A percentile compares a stretch with the other conserved stretches of the same genome.
These are phyloP conservation scores for Limnanthes douglasii DNA, from an alignment of 345 rosid genomes.

Conservation along the genomic window DNA sequence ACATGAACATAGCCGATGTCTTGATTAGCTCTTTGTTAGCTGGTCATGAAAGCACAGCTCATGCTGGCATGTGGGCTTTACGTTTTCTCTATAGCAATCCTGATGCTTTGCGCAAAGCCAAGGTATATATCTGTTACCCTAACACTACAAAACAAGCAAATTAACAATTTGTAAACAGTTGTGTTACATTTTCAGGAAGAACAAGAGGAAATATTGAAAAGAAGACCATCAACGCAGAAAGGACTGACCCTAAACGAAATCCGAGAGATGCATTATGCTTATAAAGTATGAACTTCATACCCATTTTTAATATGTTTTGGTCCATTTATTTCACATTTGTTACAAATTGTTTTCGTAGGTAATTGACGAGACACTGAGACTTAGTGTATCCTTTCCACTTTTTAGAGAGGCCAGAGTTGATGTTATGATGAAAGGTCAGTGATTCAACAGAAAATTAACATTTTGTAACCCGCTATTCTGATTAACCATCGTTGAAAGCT, in stretches of 20 bases:
- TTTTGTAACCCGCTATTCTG: too few species aligned
- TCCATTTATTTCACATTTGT: too few species aligned
- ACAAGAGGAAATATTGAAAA: slow-evolving; percentile 15
- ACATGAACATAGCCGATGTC: slow-evolving; percentile 17
- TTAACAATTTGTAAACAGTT: too few species aligned
- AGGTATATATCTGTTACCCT: too few species aligned
- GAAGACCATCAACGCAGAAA: slow-evolving; percentile 6
- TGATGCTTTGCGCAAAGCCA: slow-evolving; percentile 12
- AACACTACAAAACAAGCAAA: too few species aligned
- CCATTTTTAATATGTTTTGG: too few species aligned
- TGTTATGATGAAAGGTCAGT: slow-evolving; percentile 11
- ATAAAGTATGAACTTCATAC: slow-evolving; percentile 9
- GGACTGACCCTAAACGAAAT: slow-evolving; percentile 14
- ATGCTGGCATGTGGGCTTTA: slow-evolving; percentile 14
- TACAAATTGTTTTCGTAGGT: too few species aligned
- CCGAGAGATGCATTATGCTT: too few species aligned
- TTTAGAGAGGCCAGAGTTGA: slow-evolving; percentile 18
- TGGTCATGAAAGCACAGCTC: slow-evolving; percentile 20
- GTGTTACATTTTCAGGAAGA: slow-evolving; percentile 17
- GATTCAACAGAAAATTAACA: too few species aligned
- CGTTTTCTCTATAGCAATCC: slow-evolving; percentile 11
- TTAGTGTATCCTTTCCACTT: slow-evolving; percentile 6
- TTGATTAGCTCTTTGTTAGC: slow-evolving; percentile 15
- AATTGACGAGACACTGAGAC: slow-evolving; percentile 18
- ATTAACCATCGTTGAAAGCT: too few species aligned